phyloP scores from a whole-genome alignment of 208 protist genomes.

The Trypanosomatidae sp. region DNA sequence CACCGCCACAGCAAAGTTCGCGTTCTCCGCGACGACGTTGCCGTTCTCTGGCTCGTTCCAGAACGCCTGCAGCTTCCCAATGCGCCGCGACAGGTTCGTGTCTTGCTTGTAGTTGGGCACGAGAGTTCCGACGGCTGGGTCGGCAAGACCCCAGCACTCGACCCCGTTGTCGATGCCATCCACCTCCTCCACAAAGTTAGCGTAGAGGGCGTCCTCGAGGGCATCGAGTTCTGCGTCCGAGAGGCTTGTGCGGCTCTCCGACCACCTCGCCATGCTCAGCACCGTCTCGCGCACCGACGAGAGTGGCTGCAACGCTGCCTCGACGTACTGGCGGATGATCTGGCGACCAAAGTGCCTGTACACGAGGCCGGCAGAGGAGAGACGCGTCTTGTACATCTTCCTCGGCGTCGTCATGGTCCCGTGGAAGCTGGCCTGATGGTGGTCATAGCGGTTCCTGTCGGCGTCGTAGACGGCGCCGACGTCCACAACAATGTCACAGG shows the following conservation, averaged over 20 bases:
- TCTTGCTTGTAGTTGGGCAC: constrained; percentile 76
- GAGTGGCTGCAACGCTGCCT: constrained; percentile 36
- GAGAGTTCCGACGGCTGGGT: constrained; percentile 27
- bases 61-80: constrained; percentile 80
- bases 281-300: constrained; percentile 36
- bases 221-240: constrained; percentile 59
- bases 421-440: constrained; percentile 95
- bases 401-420: constrained; percentile 79
- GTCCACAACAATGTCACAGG: constrained; percentile 92
- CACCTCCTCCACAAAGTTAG: constrained; percentile 92
- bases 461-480: constrained; percentile 95
- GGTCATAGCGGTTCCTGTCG: constrained; percentile 87
- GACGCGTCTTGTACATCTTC: constrained; percentile 77
- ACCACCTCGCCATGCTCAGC: constrained; percentile 47
- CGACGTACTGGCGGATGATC: constrained; percentile 78
- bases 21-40: constrained; percentile 43
- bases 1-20: constrained; percentile 86
- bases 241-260: constrained; percentile 21
- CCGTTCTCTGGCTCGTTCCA: constrained; percentile 89
- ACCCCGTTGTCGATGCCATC: constrained; percentile 96
- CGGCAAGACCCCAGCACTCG: constrained; percentile 53
- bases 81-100: constrained; percentile 77
- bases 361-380: constrained; percentile 93
- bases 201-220: constrained; percentile 84
- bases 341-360: constrained; percentile 95